Evolutionary conservation across 805 yeast species (phyloP), one percentile per base, ranked within the genome.

Genomic region (Myxozyma sirexii): DNA sequence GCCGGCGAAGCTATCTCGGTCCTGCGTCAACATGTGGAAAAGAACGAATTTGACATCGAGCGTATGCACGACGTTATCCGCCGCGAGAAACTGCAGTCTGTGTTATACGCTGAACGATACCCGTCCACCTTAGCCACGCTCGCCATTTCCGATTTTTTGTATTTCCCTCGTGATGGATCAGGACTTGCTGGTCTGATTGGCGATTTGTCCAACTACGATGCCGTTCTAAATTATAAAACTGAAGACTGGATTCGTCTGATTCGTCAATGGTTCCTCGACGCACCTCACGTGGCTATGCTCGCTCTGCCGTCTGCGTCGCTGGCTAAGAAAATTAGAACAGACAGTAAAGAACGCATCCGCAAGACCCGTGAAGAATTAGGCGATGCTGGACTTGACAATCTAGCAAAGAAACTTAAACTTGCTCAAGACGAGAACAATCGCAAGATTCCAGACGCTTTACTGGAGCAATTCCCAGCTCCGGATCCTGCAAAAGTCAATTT

Each of bases 131-230:
- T 91, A 54, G 80, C 90, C 0, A 82, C 81, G 45, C 77, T 85
- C 60, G 90, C 91, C 6, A 87, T 90, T 53, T 79, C 79, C 39
- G 96, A 90, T 67, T 93, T 90, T 72, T 70, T 90, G 8, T 94
- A 93, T 69, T 38, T 38, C n/a, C 42, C 42, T n/a, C 42, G 42
- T 8, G 42, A 38, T 38, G 42, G 42, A 38, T 38, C 42, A 2
- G 21, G 19, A 55, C 75, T 93, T 59, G 73, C 76, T 2, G 71
- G 73, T n/a, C 82, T 87, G 79, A 65, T 83, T 24, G 79, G 81
- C 60, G 78, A 80, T 52, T 74, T 89, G 52, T 67, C 73, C 8
- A 94, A 87, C 62, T 90, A 80, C 71, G 86, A 84, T 21, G 75
- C 64, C 56, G 77, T 93, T 54, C 58, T 74, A 12, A 52, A 69